Evolutionary conservation across 164 flowering plant species (phyloP).

Genomic region (Piper betle): DNA sequence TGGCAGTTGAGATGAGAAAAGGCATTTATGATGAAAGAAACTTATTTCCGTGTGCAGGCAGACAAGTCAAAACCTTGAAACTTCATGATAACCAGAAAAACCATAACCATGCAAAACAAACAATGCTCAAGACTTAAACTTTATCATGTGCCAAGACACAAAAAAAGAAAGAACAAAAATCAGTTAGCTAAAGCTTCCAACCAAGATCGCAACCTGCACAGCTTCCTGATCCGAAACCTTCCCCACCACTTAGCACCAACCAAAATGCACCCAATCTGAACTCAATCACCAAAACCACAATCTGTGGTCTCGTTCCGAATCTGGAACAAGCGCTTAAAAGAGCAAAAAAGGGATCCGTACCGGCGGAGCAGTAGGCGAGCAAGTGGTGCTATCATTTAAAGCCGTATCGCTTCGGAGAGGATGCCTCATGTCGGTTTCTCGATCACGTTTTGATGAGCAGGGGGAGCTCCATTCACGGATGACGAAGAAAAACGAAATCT

Average conservation of each 20-base stretch:
- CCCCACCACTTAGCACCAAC: no score
- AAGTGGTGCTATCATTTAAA: conserved; percentile 3
- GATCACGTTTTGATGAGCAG: conserved; percentile 1
- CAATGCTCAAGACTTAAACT: background rate
- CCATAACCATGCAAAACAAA: background rate
- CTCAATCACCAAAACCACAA: background rate
- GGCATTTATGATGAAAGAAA: background rate
- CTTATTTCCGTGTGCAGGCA: background rate
- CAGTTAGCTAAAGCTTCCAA: no score
- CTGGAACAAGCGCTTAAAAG: background rate
- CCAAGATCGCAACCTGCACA: background rate
- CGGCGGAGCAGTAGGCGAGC: background rate
- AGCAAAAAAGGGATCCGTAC: conserved; percentile 1
- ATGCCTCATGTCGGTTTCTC: conserved; percentile 12
- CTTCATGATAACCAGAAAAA: no score
- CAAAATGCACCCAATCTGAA: no score
- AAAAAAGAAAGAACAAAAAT: background rate
- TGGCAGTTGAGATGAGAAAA: background rate
- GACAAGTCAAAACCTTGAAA: background rate
- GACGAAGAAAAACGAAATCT: background rate
- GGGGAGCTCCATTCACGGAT: background rate
- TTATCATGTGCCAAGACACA: background rate
- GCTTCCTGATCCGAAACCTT: background rate
- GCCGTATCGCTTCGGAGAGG: conserved; percentile 1
- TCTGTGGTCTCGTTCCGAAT: background rate